Base-by-base conservation (phyloP, 1,284 basidiomycete genomes). In the Omphalotus olearius region DNA sequence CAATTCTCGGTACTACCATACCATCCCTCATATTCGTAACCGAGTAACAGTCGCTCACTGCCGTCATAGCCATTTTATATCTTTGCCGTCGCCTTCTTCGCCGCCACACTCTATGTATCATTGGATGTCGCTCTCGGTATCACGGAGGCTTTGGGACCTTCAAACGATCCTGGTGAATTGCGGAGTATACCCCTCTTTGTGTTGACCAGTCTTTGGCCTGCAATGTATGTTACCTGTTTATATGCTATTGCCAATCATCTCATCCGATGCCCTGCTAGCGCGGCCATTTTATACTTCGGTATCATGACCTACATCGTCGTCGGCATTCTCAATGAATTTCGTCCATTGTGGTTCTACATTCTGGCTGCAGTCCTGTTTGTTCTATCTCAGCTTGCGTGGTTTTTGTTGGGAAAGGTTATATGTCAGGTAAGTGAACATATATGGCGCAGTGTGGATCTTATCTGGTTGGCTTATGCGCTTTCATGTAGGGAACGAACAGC, bases 181-280 rank as follows among this genome's bases (percentile, higher is more conserved):
- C 68, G 70, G 53, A 86, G 80, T 61, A 81, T 84, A 46, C 72
- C 87, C 14, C 68, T 94, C 25, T 94, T 93, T 60, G 79, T 92
- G 2, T 65, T 93, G 48, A 88, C 87, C 7, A 82, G 80, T 57
- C 80, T 94, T 41, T 93, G 91, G 91, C 92, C 91, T 11, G 82
- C 76, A 46, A 75, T 70, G 84, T 92, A 64, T 63, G 83, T 79
- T 40, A 28, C 36, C 23, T 43, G 42, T 37, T 26, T 44, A 16
- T 38, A 44, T 28, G 10, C 30, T 20, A 38, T 48, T 41, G 5
- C 18, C 26, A 28, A 9, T 51, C 28, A 14, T 20, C 25, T 42
- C 30, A 36, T 17, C 18, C 28, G 28, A 16, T 42, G 14, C 20
- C 36, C 37, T 45, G 25, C 11, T 60, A 91, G 88, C 52, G 82